Base-by-base conservation (phyloP, 768 basidiomycete species). In the Boletus reticulatus region DNA sequence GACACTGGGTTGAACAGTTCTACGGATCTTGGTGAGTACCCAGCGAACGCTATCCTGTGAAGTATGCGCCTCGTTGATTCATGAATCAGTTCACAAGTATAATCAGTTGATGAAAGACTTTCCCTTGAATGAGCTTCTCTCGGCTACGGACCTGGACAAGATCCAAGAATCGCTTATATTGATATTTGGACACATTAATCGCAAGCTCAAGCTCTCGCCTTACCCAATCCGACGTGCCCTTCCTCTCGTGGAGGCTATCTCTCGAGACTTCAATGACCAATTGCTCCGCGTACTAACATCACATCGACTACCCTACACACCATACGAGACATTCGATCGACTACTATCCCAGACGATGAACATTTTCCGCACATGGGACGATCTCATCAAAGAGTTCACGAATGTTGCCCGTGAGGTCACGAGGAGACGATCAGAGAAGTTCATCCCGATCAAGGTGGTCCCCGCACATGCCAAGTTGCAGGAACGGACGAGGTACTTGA, bases 91-190 rank as follows among this genome's bases (percentile, higher is more conserved):
- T 12, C 94, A 95, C 78, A 98, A 97, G 72, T 96, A 98, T 78
- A 98, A 99, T 66, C 88, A 92, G 59, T 80, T 98, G 53, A 98
- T 99, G 97, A 97, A 96, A 74, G 97, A 99, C 67, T 98, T 98
- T 64, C 97, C 97, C 0, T 79, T 99, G 29, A 97, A 99, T 69
- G 96, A 98, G 67, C 84, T 98, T 19, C 81, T 99, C 27, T 93
- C 95, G 10, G 94, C 97, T 1, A 97, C 97, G 3, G 97, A 98
- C 71, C 83, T 98, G 2, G 89, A 91, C 69, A 97, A 95, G 76
- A 88, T 98, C 37, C 89, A 96, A 67, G 94, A 97, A 71, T 86
- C 92, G 5, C 77, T 98, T 13, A 73, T 82, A 1, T 80, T 89
- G 55, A 96, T 98, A 68, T 98, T 98, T 66, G 82, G 82, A 0